Percentiles rank a stretch among this genome's conserved stretches.
Evolutionary conservation across 2,329 filamentous ascomycete genomes (phyloP).

Genomic region (Curvularia eragrostidis): DNA sequence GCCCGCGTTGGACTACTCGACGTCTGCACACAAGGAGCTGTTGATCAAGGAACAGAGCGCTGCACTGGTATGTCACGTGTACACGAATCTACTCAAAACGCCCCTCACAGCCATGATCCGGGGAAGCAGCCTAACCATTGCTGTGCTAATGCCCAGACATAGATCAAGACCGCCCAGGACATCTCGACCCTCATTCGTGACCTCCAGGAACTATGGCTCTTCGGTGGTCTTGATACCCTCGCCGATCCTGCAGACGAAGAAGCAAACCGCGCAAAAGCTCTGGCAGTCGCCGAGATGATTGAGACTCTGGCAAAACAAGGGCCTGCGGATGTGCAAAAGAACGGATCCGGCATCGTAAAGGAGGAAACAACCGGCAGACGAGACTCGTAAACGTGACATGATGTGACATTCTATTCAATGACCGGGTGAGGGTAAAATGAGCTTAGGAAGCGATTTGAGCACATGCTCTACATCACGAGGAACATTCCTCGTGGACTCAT

Average conservation of each 20-base stretch:
- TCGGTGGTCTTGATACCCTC: conserved; percentile 67
- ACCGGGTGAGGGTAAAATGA: background rate
- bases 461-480: background rate
- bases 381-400: background rate
- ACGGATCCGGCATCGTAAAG: background rate
- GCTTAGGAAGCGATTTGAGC: background rate
- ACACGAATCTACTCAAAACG: background rate
- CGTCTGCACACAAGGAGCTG: conserved; percentile 64
- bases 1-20: conserved; percentile 58
- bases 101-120: background rate
- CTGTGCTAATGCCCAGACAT: background rate
- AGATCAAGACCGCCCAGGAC: conserved; percentile 68
- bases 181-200: conserved; percentile 65
- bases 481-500: background rate
- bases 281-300: conserved; percentile 31
- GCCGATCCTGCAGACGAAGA: conserved; percentile 38
- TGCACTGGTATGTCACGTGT: conserved; percentile 57
- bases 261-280: conserved; percentile 25
- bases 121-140: background rate
- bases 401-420: background rate
- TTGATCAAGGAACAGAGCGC: conserved; percentile 66
- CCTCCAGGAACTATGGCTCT: conserved; percentile 72
- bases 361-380: conserved; percentile 4
- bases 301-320: conserved; percentile 30
- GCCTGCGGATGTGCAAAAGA: conserved; percentile 9